Evolutionary conservation across 2,329 filamentous ascomycete species (phyloP).

Genomic region (Clonostachys byssicola): DNA sequence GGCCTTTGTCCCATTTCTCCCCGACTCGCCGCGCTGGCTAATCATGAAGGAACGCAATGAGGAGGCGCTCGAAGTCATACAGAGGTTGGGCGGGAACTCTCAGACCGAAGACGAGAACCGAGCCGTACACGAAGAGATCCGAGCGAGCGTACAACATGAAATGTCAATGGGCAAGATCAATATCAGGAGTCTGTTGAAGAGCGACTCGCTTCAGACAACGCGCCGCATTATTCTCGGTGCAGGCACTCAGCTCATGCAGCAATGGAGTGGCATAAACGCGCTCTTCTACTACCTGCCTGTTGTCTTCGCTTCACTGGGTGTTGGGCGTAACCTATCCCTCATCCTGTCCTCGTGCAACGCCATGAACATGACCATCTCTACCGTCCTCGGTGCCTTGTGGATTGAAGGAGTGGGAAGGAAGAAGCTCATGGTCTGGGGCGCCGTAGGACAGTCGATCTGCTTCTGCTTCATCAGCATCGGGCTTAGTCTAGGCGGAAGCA

Average conservation of each 20-base stretch:
- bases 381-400: constrained; percentile 1
- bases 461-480: neutral
- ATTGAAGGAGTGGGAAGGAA: constrained; percentile 9
- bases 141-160: neutral
- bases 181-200: neutral
- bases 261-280: constrained; percentile 8
- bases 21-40: constrained; percentile 60
- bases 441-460: neutral
- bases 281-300: constrained; percentile 6
- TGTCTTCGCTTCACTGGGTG: neutral
- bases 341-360: constrained; percentile 5
- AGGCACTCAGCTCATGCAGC: constrained; percentile 7
- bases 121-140: neutral
- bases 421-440: neutral
- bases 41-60: constrained; percentile 50
- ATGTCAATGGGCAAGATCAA: neutral
- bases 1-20: constrained; percentile 56
- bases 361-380: constrained; percentile 2
- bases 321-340: constrained; percentile 2
- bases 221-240: constrained; percentile 6
- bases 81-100: neutral
- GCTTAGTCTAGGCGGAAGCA: neutral
- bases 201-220: neutral
- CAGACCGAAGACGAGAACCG: neutral
- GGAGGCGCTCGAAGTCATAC: constrained; percentile 48